phyloP scores from a whole-genome alignment of 768 basidiomycete species.

The Imleria badia region DNA sequence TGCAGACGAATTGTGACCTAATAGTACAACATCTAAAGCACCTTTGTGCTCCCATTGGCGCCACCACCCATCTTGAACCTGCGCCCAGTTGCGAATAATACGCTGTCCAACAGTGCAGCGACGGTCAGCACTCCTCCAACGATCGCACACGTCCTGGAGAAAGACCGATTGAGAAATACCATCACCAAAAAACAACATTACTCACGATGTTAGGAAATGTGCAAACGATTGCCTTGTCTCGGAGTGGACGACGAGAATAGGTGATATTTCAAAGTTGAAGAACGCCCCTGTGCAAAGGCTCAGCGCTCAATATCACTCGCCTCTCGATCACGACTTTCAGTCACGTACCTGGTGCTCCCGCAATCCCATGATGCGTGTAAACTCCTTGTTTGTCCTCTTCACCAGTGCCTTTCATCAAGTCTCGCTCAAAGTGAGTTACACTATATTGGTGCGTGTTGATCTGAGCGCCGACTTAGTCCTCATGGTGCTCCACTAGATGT shows the following conservation, averaged over 20 bases:
- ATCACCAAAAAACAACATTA: conserved; percentile 13
- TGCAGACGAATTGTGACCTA: conserved; percentile 6
- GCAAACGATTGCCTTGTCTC: conserved; percentile 95
- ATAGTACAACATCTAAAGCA: conserved; percentile 28
- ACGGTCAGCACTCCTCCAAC: conserved; percentile 97
- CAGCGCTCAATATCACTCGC: background rate
- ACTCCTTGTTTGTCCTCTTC: conserved; percentile 63
- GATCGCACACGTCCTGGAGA: conserved; percentile 86
- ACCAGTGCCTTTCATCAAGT: conserved; percentile 63
- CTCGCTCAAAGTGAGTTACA: conserved; percentile 94
- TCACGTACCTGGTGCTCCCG: conserved; percentile 63
- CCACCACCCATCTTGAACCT: conserved; percentile 61
- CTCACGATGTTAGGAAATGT: conserved; percentile 96
- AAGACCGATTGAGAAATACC: background rate
- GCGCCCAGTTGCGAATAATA: conserved; percentile 80
- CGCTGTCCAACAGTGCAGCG: conserved; percentile 82
- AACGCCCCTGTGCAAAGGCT: conserved; percentile 56
- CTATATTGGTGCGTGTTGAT: conserved; percentile 94
- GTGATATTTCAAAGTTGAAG: conserved; percentile 97
- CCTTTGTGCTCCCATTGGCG: conserved; percentile 30
- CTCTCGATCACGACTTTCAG: background rate
- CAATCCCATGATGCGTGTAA: conserved; percentile 69
- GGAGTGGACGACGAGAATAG: conserved; percentile 88
- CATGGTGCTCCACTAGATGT: background rate
- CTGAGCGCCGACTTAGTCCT: conserved; percentile 33